Percentiles rank a stretch among this genome's conserved stretches.
Conservation (phyloP, 176 grass and related monocot genomes). For the Tillandsia fasciculata region DNA sequence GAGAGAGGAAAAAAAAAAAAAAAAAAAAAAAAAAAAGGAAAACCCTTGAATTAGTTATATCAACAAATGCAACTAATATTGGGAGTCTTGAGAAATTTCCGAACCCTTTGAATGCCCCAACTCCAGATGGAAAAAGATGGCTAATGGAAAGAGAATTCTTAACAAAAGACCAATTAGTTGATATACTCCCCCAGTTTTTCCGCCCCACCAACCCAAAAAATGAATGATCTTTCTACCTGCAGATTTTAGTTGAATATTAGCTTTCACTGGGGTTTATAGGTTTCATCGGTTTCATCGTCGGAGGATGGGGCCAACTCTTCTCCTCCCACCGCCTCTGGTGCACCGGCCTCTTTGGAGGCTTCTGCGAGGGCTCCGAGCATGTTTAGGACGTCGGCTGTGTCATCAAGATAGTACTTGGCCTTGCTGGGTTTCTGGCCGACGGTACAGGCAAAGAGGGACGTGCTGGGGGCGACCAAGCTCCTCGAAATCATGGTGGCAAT, state of each 20-base stretch:
- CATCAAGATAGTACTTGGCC: constrained; percentile 96
- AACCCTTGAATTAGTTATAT: not conserved
- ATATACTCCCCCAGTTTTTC: too few relatives aligned
- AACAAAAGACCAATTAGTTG: too few relatives aligned
- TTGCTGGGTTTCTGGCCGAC: constrained; percentile 98
- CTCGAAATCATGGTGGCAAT: constrained; percentile 49
- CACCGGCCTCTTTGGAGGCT: constrained; percentile 31
- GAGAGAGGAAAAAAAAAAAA: too few relatives aligned
- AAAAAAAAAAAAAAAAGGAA: too few relatives aligned
- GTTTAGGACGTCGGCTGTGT: constrained; percentile 75
- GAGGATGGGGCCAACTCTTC: not conserved
- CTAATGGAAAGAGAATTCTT: too few relatives aligned
- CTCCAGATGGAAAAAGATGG: too few relatives aligned
- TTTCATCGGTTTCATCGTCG: too few relatives aligned
- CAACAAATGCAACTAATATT: not conserved
- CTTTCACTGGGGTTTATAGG: not conserved
- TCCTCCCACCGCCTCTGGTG: not conserved
- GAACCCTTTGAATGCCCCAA: too few relatives aligned
- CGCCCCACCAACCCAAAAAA: too few relatives aligned
- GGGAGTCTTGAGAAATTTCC: not conserved
- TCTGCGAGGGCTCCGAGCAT: constrained; percentile 67
- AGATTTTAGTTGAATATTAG: too few relatives aligned
- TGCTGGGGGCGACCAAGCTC: constrained; percentile 46
- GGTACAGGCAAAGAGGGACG: constrained; percentile 72
- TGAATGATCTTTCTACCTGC: too few relatives aligned